Evolutionary conservation across 352 stramenopile species (phyloP).

Genomic region (Phytophthora rubi): DNA sequence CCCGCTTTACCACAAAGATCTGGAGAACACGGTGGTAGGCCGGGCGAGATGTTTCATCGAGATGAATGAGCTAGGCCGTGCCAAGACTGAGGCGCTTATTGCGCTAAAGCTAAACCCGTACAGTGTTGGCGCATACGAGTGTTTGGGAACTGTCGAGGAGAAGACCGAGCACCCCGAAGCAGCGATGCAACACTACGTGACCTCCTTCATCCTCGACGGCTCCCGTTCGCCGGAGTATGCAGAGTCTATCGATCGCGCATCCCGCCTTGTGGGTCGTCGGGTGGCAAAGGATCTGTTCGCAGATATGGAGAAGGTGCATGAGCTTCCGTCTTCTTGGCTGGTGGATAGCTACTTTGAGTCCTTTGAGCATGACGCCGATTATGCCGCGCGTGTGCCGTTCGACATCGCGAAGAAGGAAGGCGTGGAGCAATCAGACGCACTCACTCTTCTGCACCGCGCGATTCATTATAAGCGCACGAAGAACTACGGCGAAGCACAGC

Average conservation of each 20-base stretch:
- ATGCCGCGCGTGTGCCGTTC: slow-evolving; percentile 57
- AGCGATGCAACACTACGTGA: slow-evolving; percentile 88
- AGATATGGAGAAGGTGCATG: slow-evolving; percentile 72
- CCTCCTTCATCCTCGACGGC: slow-evolving; percentile 82
- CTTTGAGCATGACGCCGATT: slow-evolving; percentile 82
- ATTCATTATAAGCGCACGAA: slow-evolving; percentile 72
- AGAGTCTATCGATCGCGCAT: slow-evolving; percentile 76
- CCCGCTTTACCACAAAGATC: slow-evolving; percentile 70
- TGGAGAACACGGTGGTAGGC: slow-evolving; percentile 63
- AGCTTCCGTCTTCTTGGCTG: slow-evolving; percentile 80
- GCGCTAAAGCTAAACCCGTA: slow-evolving; percentile 72
- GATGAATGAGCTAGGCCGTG: slow-evolving; percentile 49
- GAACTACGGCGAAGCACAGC: slow-evolving; percentile 58
- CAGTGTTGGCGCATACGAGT: slow-evolving; percentile 72
- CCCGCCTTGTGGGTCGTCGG: slow-evolving; percentile 64
- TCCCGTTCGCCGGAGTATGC: slow-evolving; percentile 74
- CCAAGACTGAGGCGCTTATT: slow-evolving; percentile 51
- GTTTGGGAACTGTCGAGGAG: slow-evolving; percentile 70
- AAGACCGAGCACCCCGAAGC: slow-evolving; percentile 50
- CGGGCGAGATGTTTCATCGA: slow-evolving; percentile 68
- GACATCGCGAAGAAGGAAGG: slow-evolving; percentile 67
- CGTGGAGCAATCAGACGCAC: slow-evolving; percentile 39
- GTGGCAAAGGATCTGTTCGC: slow-evolving; percentile 76
- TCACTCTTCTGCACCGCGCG: slow-evolving; percentile 65
- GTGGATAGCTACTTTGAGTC: slow-evolving; percentile 88